Base-by-base conservation (phyloP, 371 early-diverging fungal species). In the Amoeboaphelidium occidentale region DNA sequence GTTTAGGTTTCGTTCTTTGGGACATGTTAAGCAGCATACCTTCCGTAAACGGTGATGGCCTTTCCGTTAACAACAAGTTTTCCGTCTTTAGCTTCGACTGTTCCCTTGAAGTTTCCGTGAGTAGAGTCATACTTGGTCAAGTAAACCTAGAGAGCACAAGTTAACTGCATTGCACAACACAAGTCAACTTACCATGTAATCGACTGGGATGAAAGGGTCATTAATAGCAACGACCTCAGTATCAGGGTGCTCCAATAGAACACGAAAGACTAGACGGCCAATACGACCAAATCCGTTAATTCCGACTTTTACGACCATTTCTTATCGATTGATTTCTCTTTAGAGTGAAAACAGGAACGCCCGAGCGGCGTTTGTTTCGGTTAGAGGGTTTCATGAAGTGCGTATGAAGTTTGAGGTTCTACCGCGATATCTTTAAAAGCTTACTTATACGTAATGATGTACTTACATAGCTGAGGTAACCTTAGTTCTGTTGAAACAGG, bases 211-310 rank as follows among this genome's bases (percentile, higher is more conserved):
- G 80, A 92, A 89, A 49, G 97, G 97, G 65, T 98, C 99, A 74
- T 97, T 97, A 74, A 98, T 74, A 51, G 90, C 78, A 45, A 85
- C 83, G 51, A 97, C 91, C 53, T 83, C 63, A 52, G 94, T 78
- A 23, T 73, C 65, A 42, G 66, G 61, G 68, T 81, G 68, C 55
- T 72, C 63, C 27, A 86, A 68, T 44, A 88, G 69, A 54, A 86
- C 81, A 62, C 92, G 85, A 67, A 94, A 75, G 51, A 98, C 94
- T 55, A 94, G 76, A 67, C 97, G 97, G 53, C 99, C 98, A 59
- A 97, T 97, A 66, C 97, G 84, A 66, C 89, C 89, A 61, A 85
- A 86, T 63, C 93, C 92, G 74, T 89, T 92, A 67, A 92, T 89
- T 61, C 90, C 90, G 58, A 88, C 74, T 63, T 78, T 71, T 58